Base-by-base conservation (phyloP, 257 asterid species). In the Fraxinus americana region DNA sequence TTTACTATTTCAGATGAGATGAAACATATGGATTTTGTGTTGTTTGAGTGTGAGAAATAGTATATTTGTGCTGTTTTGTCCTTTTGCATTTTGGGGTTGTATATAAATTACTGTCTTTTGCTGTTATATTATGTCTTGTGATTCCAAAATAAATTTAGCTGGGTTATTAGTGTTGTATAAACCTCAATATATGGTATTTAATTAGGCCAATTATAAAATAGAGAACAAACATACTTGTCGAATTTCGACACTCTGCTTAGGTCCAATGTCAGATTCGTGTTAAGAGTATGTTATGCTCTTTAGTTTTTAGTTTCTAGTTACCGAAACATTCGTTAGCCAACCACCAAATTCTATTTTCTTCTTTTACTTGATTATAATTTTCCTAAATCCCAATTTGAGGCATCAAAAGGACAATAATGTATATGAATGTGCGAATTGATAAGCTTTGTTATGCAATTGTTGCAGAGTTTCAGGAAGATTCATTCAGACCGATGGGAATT, bases 401-500 rank as follows among this genome's bases (percentile, higher is more conserved):
- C 65, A 54, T 19, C 27, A 12, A 54, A 7, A 23, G 4, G 23
- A 61, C 13, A 13, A 61, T 63, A 29, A 39, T 43, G 65, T 57
- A 27, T 11, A 12, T 43, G 30, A 2, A 27, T 71, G 13, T 63
- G 7, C 36, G 12, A 74, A 35, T 61, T 39, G 72, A 77, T 32
- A 25, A 25, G 29, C 52, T 17, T 67, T 38, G 30, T 11, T 54
- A 38, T 73, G 76, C 25, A 72, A 65, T 68, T 50, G 75, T 41
- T 50, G 14, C 72, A 86, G 91, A 79, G 88, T 25, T 88, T 88
- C 76, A 76, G 89, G 80, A 88, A 86, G 77, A 73, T 85, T 13
- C 84, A 86, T 71, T 80, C 88, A 0, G 91, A 77, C 36, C 80
- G 83, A 71, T 88, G 88, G 86, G 89, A 88, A 72, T 85, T 88